These are phyloP conservation scores for Didymella pinodella DNA, from an alignment of 2,329 filamentous ascomycete genomes.

Conservation along the genomic window DNA sequence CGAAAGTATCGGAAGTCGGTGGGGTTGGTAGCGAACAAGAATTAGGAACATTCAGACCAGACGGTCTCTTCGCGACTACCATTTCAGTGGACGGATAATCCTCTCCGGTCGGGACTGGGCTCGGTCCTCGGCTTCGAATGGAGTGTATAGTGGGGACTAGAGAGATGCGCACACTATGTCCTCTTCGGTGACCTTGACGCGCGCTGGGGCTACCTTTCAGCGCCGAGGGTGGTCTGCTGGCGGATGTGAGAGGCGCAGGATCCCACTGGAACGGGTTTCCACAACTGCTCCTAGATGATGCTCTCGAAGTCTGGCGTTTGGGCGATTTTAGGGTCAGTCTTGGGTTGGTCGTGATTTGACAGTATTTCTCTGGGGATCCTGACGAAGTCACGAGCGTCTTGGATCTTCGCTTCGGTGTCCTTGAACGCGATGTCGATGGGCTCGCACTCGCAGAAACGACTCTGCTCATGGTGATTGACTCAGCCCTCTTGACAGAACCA, in stretches of 20 bases:
- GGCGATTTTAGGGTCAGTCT: conserved; percentile 45
- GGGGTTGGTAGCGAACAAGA: conserved; percentile 34
- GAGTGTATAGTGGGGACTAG: conserved; percentile 54
- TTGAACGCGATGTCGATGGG: conserved; percentile 29
- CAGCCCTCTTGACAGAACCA: conserved; percentile 44
- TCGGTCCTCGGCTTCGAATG: conserved; percentile 46
- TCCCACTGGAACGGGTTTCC: conserved; percentile 59
- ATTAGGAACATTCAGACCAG: conserved; percentile 27
- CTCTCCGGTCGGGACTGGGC: conserved; percentile 31
- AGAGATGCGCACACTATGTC: conserved; percentile 57
- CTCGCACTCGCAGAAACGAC: conserved; percentile 43
- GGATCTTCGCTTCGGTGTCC: conserved; percentile 48
- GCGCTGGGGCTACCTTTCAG: conserved; percentile 56
- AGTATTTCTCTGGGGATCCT: conserved; percentile 50
- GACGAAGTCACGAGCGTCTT: conserved; percentile 48
- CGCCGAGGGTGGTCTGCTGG: conserved; percentile 51
- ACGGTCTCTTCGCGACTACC: not conserved
- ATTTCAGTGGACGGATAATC: not conserved
- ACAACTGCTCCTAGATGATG: conserved; percentile 55
- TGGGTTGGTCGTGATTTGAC: conserved; percentile 41
- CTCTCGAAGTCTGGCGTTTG: conserved; percentile 51
- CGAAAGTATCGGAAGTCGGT: conserved; percentile 44
- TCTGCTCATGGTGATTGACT: conserved; percentile 47
- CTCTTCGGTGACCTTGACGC: conserved; percentile 54
- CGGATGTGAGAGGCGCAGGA: conserved; percentile 41